Base-by-base conservation (phyloP, 2,329 filamentous ascomycete species). In the Dactylellina haptotyla region DNA sequence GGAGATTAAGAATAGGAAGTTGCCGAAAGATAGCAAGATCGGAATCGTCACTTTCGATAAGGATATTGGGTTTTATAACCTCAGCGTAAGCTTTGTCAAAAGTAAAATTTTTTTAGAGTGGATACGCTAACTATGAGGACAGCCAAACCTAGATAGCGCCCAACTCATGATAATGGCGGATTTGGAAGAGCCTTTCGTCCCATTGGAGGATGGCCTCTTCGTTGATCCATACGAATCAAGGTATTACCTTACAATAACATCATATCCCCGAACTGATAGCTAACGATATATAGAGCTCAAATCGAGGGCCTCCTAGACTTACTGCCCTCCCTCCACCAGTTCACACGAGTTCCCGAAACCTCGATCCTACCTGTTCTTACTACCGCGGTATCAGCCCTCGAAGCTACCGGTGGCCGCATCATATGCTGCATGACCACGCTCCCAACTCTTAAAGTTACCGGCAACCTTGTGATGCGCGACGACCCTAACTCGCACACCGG, bases 121-220 rank as follows among this genome's bases (percentile, higher is more conserved):
- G 18, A 18, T 50, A 9, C n/a, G 10, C 18, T 59, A 54, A 37
- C 37, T 20, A 37, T 34, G 6, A 16, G 37, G 37, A 26, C 80
- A 92, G 89, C 82, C 92, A 37, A 86, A 86, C 41, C 84, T 97
- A 43, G 90, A 95, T 63, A 89, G 93, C 82, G 92, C 95, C 8
- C 95, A 99, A 80, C 97, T 99, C 92, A 88, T 99, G 84, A 93
- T 99, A 56, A 97, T 99, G 92, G 91, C 95, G 2, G 95, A 99
- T 79, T 86, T 99, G 53, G 93, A 98, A 78, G 95, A 99, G 77
- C 95, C 95, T 0, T 99, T 99, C 80, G 88, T 98, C 14, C 93
- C 95, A 1, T 84, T 99, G 16, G 92, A 91, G 75, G 91, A 96
- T 67, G 93, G 94, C 14, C 85, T 99, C 8, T 98, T 98, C 80